Evolutionary conservation across 2,329 filamentous ascomycete genomes (phyloP), one percentile per base, ranked within the genome.

Genomic region (Talaromyces sp.): DNA sequence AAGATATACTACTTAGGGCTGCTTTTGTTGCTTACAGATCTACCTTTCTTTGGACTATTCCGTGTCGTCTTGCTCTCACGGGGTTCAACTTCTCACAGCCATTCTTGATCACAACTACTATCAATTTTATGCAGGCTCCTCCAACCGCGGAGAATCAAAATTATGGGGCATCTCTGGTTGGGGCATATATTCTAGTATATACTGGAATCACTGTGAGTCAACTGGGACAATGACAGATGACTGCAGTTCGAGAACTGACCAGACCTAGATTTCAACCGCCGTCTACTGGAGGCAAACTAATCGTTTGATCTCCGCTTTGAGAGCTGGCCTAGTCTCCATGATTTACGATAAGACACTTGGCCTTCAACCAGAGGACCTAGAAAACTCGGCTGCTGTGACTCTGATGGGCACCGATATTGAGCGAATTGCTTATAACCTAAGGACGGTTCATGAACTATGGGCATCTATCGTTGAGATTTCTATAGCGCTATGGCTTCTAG

Each of bases 371-470:
- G 69, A 67, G 46, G 69, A 72, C 57, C 68, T 68, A 9, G 73
- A 74, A 38, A 46, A 72, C 12, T 41, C 57, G 3, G 52, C 73
- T 19, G 73, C 77, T 2, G 64, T 79, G 19, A 79, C 76, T 6
- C 64, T 79, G n/a, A 78, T 80, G 77, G 78, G 75, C 55, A 73
- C 77, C 2, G 77, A 80, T 63, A 70, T 79, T 3, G 77, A 80
- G 62, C 66, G 77, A 35, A 77, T 80, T 10, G 72, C 72, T 3
- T 66, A 71, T 14, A 74, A 75, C 24, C 71, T 75, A 67, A 69
- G 71, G 27, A 70, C 67, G 3, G 69, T 80, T 58, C 76, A 80
- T 59, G 77, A 79, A 32, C 72, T 75, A 3, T 81, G 78, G 74
- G 76, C 74, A 1, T 54, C 51, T 29, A 32, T 55, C 8, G 32